Base-by-base conservation (phyloP, 2,329 filamentous ascomycete genomes). In the Leptographium wingfieldii region DNA sequence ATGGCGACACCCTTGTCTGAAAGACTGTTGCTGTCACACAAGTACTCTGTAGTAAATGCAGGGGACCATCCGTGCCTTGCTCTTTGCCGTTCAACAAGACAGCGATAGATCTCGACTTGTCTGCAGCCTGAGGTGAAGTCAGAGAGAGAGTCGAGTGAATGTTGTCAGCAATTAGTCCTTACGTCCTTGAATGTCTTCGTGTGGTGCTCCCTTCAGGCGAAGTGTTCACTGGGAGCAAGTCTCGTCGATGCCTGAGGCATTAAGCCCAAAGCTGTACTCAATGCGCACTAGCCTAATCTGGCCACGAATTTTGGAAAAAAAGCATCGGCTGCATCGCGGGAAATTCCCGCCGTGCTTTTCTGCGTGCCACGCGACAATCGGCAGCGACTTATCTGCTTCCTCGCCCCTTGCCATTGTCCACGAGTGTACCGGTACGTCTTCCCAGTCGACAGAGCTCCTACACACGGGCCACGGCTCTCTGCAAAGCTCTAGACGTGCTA, bases 301-400 rank as follows among this genome's bases (percentile, higher is more conserved):
- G 52, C 52, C 38, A 35, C 52, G n/a, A 35, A 16, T 25, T 55
- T 10, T 40, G 16, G 6, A 46, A 55, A 59, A 59, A 59, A 55
- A 35, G 35, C 33, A 33, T 54, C 60, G 60, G 57, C 60, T 59
- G 52, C 40, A 55, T 57, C 57, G 51, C 54, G 54, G 55, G 57
- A 57, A 61, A 61, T 59, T 61, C 60, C 60, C 60, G 60, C 57
- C 25, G 56, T 33, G 9, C 46, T 35, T 57, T 57, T 51, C 33
- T 58, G 56, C n/a, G 48, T 16, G 49, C 57, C 51, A 59, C 57
- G 57, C 57, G 57, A 59, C 52, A 33, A 43, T 25, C 38, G n/a
- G 12, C 22, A 11, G 16, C 5, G 16, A 16, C 27, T 27, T 33
- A 9, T 10, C 9, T 22, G 38, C 12, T 14, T 48, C 19, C 25